phyloP scores from a whole-genome alignment of 345 rosid species.

The Capsella bursapastoris region DNA sequence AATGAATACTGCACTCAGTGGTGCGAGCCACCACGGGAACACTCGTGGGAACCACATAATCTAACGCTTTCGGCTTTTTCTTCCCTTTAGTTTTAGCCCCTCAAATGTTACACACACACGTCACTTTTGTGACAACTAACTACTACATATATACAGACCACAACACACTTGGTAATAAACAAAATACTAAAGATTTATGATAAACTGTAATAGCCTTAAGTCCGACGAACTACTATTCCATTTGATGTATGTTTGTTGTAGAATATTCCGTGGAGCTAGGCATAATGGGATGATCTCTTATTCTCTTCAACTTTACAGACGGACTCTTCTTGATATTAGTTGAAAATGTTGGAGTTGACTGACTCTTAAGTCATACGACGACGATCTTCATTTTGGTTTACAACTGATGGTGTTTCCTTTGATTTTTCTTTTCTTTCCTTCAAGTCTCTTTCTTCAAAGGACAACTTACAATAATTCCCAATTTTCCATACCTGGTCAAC shows the following conservation, averaged over 20 bases:
- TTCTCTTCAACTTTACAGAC: too few species aligned
- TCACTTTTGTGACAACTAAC: neutral
- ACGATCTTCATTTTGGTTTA: too few species aligned
- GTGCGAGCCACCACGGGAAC: slow-evolving; percentile 38
- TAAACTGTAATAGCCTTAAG: too few species aligned
- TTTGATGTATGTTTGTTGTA: too few species aligned
- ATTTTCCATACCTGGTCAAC: neutral
- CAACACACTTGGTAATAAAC: neutral
- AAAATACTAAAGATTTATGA: neutral
- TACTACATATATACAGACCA: neutral
- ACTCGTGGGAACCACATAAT: slow-evolving; percentile 35
- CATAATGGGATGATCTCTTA: too few species aligned
- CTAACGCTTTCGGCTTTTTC: slow-evolving; percentile 27
- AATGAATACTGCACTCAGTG: slow-evolving; percentile 1
- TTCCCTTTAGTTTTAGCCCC: neutral
- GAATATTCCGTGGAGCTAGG: too few species aligned
- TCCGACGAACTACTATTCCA: neutral
- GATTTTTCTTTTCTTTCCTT: neutral
- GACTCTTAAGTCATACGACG: too few species aligned
- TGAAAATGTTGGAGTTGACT: too few species aligned
- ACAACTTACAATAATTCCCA: neutral
- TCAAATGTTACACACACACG: slow-evolving; percentile 21
- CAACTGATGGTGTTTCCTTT: neutral
- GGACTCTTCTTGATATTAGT: too few species aligned
- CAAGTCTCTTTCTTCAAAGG: neutral